A percentile compares a stretch with the other conserved stretches of the same genome.
Evolutionary conservation across 163 green algal genomes (phyloP).

Genomic region (Scenedesmus sp.): DNA sequence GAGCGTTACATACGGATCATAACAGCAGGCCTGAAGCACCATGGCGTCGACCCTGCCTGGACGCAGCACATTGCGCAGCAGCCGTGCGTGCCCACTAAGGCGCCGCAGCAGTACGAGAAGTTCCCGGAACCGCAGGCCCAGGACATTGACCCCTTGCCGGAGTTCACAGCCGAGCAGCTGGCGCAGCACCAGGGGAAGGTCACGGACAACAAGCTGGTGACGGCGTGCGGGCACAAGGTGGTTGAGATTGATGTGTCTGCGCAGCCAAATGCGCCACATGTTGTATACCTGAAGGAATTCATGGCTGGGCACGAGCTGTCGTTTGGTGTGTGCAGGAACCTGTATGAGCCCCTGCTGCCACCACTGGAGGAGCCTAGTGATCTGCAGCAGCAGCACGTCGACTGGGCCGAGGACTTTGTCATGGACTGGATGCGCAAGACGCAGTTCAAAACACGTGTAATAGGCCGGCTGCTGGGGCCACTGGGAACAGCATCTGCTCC

Average conservation of each 20-base stretch:
- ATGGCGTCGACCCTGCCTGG: conserved; percentile 27
- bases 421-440: conserved; percentile 11
- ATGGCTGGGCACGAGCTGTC: not conserved
- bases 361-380: conserved; percentile 20
- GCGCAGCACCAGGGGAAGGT: not conserved
- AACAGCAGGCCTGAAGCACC: conserved; percentile 24
- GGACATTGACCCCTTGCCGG: not conserved
- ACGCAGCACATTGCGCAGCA: not conserved
- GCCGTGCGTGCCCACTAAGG: not conserved
- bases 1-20: conserved; percentile 43
- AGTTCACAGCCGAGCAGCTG: conserved; percentile 26
- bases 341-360: conserved; percentile 10
- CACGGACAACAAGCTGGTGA: not conserved
- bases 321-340: not conserved
- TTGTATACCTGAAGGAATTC: not conserved
- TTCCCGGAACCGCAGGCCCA: not conserved
- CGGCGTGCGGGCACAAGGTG: conserved; percentile 2
- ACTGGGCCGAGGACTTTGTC: conserved; percentile 3
- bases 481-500: not conserved
- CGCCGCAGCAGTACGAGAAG: not conserved
- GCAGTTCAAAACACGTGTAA: not conserved
- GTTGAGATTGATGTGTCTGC: conserved; percentile 10
- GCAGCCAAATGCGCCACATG: not conserved
- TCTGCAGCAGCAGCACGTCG: conserved; percentile 13
- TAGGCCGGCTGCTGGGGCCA: not conserved